Conservation (phyloP, 1,284 basidiomycete species). For the Crepidotus sp. region DNA sequence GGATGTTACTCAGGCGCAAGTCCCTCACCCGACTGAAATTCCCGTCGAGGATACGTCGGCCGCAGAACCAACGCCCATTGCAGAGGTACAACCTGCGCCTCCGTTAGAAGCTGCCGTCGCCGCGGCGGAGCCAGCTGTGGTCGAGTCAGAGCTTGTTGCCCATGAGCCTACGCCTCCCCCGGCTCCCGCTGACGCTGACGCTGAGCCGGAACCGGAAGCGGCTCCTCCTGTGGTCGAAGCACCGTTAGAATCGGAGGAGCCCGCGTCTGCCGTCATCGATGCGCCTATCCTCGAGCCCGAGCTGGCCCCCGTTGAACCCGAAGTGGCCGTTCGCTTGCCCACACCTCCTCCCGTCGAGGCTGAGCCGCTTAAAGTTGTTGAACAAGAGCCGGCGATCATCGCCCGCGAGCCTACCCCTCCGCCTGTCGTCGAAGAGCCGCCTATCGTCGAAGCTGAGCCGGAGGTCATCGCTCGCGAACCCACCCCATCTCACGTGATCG, state of each 20-base stretch:
- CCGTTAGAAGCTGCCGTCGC: not conserved
- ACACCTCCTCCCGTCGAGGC: not conserved
- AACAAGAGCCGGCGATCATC: too few species aligned
- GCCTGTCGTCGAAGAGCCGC: not conserved
- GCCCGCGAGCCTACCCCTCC: too few species aligned
- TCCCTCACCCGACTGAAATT: not conserved
- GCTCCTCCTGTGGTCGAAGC: too few species aligned
- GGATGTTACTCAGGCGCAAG: conserved; percentile 10
- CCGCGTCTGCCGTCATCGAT: not conserved
- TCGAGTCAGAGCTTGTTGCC: not conserved
- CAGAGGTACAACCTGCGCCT: not conserved
- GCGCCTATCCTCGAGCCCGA: not conserved
- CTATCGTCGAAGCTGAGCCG: not conserved
- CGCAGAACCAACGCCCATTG: too few species aligned
- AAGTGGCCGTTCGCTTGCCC: not conserved
- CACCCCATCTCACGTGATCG: too few species aligned
- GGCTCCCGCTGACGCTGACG: not conserved
- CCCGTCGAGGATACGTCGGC: not conserved
- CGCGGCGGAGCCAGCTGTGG: not conserved
- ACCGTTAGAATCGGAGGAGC: too few species aligned
- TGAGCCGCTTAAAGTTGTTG: too few species aligned
- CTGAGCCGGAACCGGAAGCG: too few species aligned
- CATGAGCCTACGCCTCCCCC: not conserved
- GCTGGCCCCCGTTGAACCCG: not conserved
- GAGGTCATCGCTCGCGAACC: too few species aligned